Percentiles rank a stretch among this genome's conserved stretches.
These are phyloP conservation scores for Coemansia sp. DNA, from an alignment of 192 early-diverging fungal genomes.

Conservation along the genomic window DNA sequence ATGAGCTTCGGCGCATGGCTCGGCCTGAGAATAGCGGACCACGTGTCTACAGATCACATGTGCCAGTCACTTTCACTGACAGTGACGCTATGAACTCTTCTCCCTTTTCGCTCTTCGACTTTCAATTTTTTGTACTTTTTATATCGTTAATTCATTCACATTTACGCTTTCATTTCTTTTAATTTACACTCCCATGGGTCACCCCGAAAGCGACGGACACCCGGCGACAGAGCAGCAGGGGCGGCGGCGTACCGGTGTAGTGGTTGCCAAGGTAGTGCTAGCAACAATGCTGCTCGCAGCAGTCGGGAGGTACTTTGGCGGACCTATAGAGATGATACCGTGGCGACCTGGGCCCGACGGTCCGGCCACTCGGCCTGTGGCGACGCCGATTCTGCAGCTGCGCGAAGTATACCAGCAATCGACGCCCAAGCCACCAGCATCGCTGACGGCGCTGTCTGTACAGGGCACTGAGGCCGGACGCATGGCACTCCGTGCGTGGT, in stretches of 20 bases:
- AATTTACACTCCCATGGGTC: background rate
- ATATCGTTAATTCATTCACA: background rate
- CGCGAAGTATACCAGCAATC: conserved; percentile 52
- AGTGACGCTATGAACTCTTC: background rate
- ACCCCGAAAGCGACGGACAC: background rate
- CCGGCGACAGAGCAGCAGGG: background rate
- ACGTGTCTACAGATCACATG: conserved; percentile 11
- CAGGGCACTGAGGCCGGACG: conserved; percentile 45
- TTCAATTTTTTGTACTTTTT: conserved; percentile 9
- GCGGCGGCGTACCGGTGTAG: background rate
- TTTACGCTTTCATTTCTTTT: background rate
- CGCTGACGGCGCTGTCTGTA: conserved; percentile 38
- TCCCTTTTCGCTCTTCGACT: background rate
- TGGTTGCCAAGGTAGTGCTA: background rate
- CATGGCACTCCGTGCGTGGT: conserved; percentile 43
- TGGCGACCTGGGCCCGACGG: conserved; percentile 19
- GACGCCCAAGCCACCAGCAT: conserved; percentile 36
- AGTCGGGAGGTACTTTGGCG: conserved; percentile 24
- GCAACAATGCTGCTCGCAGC: conserved; percentile 9
- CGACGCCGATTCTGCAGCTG: conserved; percentile 31
- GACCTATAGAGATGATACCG: conserved; percentile 37
- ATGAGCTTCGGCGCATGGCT: background rate
- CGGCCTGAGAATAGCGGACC: background rate
- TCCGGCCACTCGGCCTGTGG: background rate
- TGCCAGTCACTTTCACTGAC: background rate